Base-by-base conservation (phyloP, 305 asterid species). In the Rubia tinctorum region DNA sequence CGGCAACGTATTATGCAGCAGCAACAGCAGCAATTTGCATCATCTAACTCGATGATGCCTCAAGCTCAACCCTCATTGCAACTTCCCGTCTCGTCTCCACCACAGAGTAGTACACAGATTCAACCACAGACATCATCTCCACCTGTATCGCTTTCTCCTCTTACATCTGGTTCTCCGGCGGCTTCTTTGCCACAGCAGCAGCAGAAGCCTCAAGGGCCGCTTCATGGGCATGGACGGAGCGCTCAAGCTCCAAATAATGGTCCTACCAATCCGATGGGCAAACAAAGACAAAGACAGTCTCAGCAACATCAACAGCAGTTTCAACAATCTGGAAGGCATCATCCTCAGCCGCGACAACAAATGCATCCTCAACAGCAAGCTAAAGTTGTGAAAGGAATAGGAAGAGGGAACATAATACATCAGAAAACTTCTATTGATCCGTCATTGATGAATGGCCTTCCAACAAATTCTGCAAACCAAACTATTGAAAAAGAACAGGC, bases 361-460 rank as follows among this genome's bases (percentile, higher is more conserved):
- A 25, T 79, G 74, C 91, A 86, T 69, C 69, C 82, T 69, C 95
- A 84, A 66, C 88, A 80, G 77, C 87, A 84, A 76, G 78, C 88
- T 78, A 91, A 90, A 81, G 82, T 64, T 83, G 80, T 73, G n/a
- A 92, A 86, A 78, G 94, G 94, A 68, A 91, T 80, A 49, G 94
- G 87, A 76, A 83, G 91, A 76, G 96, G 90, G 86, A 89, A 82
- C 71, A 12, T 72, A 79, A 85, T 86, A 84, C 87, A 87, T 63
- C 95, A 85, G 82, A 84, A 78, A 78, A 45, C 74, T 68, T 79
- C 87, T 53, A 73, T 77, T 51, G 95, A 89, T 53, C 79, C 81
- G 20, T 75, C 89, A 64, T 72, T 82, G 45, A 42, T 78, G 58
- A 90, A 88, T 82, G 90, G 90, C 68, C 79, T 83, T 82, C 84